Evolutionary conservation across 1,284 basidiomycete species (phyloP), one percentile per base, ranked within the genome.

Genomic region (Dichomitus squalens): DNA sequence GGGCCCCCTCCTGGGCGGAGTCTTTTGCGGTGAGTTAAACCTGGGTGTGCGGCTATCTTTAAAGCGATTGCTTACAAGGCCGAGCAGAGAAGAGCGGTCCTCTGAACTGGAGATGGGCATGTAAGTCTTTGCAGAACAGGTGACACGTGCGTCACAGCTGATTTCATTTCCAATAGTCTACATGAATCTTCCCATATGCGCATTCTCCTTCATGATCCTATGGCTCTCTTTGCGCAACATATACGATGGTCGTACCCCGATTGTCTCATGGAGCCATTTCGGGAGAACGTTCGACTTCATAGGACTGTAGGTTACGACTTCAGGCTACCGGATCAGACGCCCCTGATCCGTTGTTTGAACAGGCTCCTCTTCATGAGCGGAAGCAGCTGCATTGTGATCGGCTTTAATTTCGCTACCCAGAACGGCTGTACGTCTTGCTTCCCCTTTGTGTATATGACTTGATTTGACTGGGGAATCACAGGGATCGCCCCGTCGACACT

Each of bases 51-150:
- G 23, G 16, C 3, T 27, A 16, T 27, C 23, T n/a, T 29, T 12
- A 6, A 20, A 20, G 9, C 7, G 18, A 33, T 3, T 1, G 9
- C 29, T 46, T 5, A 46, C 43, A 9, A 9, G 9, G 5, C 29
- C 2, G 5, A 18, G 11, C 60, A 64, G 60, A 66, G 65, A 44
- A 66, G 57, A 58, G 47, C 57, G 56, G 68, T 60, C 47, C 33
- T 59, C 52, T 86, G 48, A 84, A 75, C 65, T 92, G 90, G 90
- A 79, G 90, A 79, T 92, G 88, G 86, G 87, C 83, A 58, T 92
- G 90, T 92, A 73, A 75, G 90, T 80, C 25, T 50, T 49, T 12
- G 33, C 55, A 33, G 36, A 35, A 25, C 27, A 29, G 20, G 14
- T 29, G 34, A 36, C 39, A 38, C 3, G 21, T 27, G 47, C 20